Evolutionary conservation across 768 basidiomycete species (phyloP).

Genomic region (Tricholoma saponaceum): DNA sequence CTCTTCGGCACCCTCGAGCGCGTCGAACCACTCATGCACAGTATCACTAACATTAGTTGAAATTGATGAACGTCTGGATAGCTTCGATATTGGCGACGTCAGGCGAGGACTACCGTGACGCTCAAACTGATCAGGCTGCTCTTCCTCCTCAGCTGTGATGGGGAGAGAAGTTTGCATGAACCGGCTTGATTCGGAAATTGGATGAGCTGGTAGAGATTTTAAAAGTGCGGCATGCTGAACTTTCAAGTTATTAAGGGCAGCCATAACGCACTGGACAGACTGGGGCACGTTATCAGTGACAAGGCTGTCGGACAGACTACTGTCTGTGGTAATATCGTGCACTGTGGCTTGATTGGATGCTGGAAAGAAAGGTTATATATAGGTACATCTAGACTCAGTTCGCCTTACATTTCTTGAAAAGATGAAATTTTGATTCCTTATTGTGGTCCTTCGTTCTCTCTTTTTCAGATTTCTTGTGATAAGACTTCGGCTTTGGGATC

Average conservation of each 20-base stretch:
- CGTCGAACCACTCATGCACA: constrained; percentile 74
- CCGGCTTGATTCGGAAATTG: constrained; percentile 22
- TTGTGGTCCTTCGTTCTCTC: constrained; percentile 46
- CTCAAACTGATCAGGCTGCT: constrained; percentile 15
- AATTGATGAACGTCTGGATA: constrained; percentile 42
- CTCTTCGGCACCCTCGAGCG: constrained; percentile 67
- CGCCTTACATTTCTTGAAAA: constrained; percentile 58
- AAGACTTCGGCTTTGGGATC: constrained; percentile 34
- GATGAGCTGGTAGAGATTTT: constrained; percentile 33
- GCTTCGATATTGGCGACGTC: constrained; percentile 27
- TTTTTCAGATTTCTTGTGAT: constrained; percentile 42
- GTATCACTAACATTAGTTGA: constrained; percentile 48
- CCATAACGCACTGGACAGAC: constrained; percentile 40
- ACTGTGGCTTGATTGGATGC: constrained; percentile 21
- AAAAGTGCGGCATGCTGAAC: constrained; percentile 52
- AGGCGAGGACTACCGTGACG: constrained; percentile 13
- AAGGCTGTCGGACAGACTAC: background rate
- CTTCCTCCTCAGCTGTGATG: constrained; percentile 46
- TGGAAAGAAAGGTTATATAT: constrained; percentile 2
- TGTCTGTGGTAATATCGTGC: constrained; percentile 17
- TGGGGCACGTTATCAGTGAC: constrained; percentile 12
- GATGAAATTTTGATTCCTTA: constrained; percentile 42
- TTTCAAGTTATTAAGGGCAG: constrained; percentile 51
- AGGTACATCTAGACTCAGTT: background rate
- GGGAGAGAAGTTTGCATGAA: constrained; percentile 34